Evolutionary conservation across 2,329 filamentous ascomycete genomes (phyloP), one percentile per base, ranked within the genome.

Genomic region (Boeremia exigua): DNA sequence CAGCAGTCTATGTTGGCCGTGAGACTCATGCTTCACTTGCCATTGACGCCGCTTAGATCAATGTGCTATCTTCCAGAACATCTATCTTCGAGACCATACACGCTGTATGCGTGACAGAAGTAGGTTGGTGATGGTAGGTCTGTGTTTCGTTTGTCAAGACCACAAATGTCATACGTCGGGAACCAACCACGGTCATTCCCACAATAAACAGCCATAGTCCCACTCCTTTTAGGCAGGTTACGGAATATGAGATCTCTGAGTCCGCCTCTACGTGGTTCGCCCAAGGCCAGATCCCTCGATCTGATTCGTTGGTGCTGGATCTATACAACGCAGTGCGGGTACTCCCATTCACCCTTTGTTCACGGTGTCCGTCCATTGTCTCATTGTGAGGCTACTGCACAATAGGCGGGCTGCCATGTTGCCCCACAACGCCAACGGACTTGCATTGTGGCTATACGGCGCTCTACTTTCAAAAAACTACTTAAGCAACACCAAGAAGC

Each of bases 301-400:
- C 17, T 58, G 14, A 60, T 56, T 62, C 45, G 54, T 50, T 53
- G 43, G 38, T 19, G 27, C 23, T 32, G 15, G 28, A n/a, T 28
- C 37, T 52, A 36, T 39, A 46, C 49, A 51, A 51, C 47, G 53
- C 40, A 46, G 3, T 32, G 37, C 37, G 37, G 47, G 10, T 52
- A 34, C 54, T 36, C 19, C 58, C 57, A 61, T 62, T 63, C 62
- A 66, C 62, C 42, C 64, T 56, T 58, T 65, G 53, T 46, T 63
- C 54, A 45, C 54, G 49, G 43, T 50, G 51, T 54, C 56, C 53
- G 51, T 25, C 8, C 48, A 54, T 59, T 65, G 61, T 61, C 51
- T 61, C 62, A 65, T 61, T 67, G 56, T 67, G 61, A 59, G 62
- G 47, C 47, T 55, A 29, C 48, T 28, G 17, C 48, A 29, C 43